A percentile compares a stretch with the other conserved stretches of the same genome.
phyloP scores from a whole-genome alignment of 2,329 filamentous ascomycete genomes.

The Sclerotinia subarctica region DNA sequence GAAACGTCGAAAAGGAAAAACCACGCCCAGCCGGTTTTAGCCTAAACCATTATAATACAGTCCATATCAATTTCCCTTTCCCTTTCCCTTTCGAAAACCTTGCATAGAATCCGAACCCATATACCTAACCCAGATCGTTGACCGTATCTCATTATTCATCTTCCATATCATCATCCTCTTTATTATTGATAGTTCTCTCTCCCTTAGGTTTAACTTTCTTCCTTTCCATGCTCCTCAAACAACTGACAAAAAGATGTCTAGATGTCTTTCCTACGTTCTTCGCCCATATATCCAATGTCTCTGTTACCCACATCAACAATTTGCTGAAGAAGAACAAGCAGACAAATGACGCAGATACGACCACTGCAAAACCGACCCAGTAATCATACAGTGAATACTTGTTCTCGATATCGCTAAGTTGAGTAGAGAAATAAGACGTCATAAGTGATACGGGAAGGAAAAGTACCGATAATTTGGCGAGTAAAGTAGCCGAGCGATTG shows the following conservation, averaged over 20 bases:
- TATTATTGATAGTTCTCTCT: neutral
- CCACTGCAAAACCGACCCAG: conserved; percentile 64
- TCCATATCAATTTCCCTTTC: neutral
- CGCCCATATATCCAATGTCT: conserved; percentile 41
- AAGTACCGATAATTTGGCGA: conserved; percentile 72
- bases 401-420: conserved; percentile 54
- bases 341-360: conserved; percentile 57
- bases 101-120: neutral
- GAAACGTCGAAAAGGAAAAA: neutral
- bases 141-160: neutral
- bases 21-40: neutral
- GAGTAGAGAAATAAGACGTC: conserved; percentile 70
- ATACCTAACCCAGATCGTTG: neutral
- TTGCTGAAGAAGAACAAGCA: conserved; percentile 54
- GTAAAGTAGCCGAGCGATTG: conserved; percentile 66
- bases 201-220: neutral
- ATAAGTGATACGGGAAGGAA: conserved; percentile 74
- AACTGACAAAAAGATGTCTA: conserved; percentile 10
- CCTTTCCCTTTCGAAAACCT: neutral
- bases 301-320: conserved; percentile 47
- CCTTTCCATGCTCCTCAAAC: neutral
- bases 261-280: conserved; percentile 24
- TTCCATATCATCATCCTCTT: conserved; percentile 9
- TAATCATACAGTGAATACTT: conserved; percentile 62
- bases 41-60: neutral